Percentiles rank a stretch among this genome's conserved stretches.
Conservation (phyloP, 108 stramenopile species). For the Schizochytrium sp. region DNA sequence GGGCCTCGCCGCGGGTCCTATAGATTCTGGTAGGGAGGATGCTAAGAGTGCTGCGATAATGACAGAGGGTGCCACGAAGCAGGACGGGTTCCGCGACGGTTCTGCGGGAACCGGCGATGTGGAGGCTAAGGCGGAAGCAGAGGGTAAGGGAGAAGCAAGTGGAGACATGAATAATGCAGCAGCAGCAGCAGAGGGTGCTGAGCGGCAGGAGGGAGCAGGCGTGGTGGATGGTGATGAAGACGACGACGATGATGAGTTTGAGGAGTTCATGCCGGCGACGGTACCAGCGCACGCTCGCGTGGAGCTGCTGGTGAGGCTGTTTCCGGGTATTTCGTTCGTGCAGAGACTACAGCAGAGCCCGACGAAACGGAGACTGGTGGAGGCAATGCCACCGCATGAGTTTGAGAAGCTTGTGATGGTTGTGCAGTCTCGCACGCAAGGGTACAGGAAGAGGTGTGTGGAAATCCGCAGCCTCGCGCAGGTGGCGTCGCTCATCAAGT, state of each 20-base stretch:
- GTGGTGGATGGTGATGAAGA: not conserved
- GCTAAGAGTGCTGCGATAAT: too few species aligned
- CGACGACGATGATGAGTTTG: not conserved
- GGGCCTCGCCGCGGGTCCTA: too few species aligned
- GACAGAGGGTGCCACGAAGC: too few species aligned
- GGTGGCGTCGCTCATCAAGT: conserved; percentile 61
- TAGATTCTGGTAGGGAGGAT: too few species aligned
- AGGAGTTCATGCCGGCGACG: conserved; percentile 17
- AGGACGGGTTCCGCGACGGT: too few species aligned
- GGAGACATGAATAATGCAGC: not conserved
- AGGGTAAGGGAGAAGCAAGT: not conserved
- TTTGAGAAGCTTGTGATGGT: not conserved
- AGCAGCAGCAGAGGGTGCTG: not conserved
- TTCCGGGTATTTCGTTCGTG: not conserved
- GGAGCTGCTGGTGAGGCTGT: conserved; percentile 52
- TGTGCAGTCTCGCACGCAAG: conserved; percentile 34
- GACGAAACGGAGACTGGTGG: not conserved
- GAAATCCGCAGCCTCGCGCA: conserved; percentile 22
- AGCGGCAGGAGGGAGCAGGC: not conserved
- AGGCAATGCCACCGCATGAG: not conserved
- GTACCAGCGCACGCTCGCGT: conserved; percentile 26
- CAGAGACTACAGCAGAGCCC: not conserved
- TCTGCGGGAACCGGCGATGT: not conserved
- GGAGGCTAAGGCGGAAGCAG: not conserved
- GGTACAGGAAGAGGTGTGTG: conserved; percentile 19